A percentile compares a stretch with the other conserved stretches of the same genome.
Evolutionary conservation across 1,284 basidiomycete species (phyloP).

Genomic region (Ceratobasidium sp.): DNA sequence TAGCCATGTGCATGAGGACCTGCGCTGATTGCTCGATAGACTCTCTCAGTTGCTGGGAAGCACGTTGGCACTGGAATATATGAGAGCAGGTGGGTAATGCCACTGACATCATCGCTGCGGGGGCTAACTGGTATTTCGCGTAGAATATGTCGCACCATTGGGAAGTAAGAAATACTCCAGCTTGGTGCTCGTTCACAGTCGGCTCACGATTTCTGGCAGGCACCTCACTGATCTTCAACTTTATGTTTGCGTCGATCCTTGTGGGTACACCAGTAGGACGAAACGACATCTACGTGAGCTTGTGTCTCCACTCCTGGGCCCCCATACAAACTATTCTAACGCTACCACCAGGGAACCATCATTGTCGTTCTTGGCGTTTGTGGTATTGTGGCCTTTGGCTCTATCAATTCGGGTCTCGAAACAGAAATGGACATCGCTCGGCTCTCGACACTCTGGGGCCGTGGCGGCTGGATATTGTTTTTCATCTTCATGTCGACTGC

Average conservation of each 20-base stretch:
- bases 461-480: conserved; percentile 87
- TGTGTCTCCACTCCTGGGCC: neutral
- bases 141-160: conserved; percentile 86
- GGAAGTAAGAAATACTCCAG: conserved; percentile 55
- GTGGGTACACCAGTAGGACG: conserved; percentile 78
- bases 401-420: conserved; percentile 79
- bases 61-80: conserved; percentile 85
- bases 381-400: conserved; percentile 84
- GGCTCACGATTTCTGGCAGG: conserved; percentile 55
- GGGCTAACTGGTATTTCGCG: conserved; percentile 13
- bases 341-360: conserved; percentile 71
- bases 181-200: conserved; percentile 49
- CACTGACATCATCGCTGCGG: conserved; percentile 11
- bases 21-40: conserved; percentile 56
- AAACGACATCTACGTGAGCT: conserved; percentile 78
- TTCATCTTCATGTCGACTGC: conserved; percentile 81
- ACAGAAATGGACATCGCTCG: conserved; percentile 75
- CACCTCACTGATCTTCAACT: conserved; percentile 88
- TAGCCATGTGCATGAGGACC: conserved; percentile 41
- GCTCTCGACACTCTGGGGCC: conserved; percentile 82
- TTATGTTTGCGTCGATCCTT: conserved; percentile 80
- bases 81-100: conserved; percentile 74
- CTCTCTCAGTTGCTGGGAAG: conserved; percentile 86
- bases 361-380: conserved; percentile 84
- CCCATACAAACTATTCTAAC: neutral